Evolutionary conservation across 2,329 filamentous ascomycete species (phyloP), one percentile per base, ranked within the genome.

Genomic region (Arthrinium puccinioides): DNA sequence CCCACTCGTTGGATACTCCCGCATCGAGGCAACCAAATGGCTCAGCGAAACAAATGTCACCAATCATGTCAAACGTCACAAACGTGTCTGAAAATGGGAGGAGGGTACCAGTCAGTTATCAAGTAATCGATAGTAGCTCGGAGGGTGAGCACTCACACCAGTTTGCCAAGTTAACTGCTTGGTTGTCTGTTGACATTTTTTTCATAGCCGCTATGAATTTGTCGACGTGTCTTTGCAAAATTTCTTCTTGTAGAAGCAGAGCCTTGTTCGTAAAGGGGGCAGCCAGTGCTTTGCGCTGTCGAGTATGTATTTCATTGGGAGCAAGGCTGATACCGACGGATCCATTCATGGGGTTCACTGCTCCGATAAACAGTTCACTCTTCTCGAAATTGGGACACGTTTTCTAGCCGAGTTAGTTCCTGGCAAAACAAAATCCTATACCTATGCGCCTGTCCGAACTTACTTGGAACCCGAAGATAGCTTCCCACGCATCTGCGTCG

Each of bases 1-100:
- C 47, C 61, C 61, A 64, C 20, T 56, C 56, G 36, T 56, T 51
- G 35, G 53, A 59, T 27, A 43, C 40, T 43, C 55, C 57, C 19
- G 47, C 45, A 19, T 56, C 44, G 13, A 66, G 46, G 37, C 53
- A 58, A 7, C 53, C 55, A 40, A 67, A 68, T 3, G 62, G 56
- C 27, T 64, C 55, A 2, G 64, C 67, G 44, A 71, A 71, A 0
- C 63, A 59, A 13, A 72, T 54, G 46, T 70, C 66, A 16, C 66
- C 66, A 37, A 67, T 60, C 30, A 67, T 53, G 48, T 66, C 64
- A 48, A 67, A 66, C 2, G 63, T 60, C 2, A 56, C 49, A 8
- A 25, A 36, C 3, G 33, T 36, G 16, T 23, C 32, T 35, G 21
- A 3, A 5, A 28, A 10, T 11, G 26, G n/a, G n/a, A n/a, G n/a